phyloP scores from a whole-genome alignment of 805 yeast species.

The Candida dendrica region DNA sequence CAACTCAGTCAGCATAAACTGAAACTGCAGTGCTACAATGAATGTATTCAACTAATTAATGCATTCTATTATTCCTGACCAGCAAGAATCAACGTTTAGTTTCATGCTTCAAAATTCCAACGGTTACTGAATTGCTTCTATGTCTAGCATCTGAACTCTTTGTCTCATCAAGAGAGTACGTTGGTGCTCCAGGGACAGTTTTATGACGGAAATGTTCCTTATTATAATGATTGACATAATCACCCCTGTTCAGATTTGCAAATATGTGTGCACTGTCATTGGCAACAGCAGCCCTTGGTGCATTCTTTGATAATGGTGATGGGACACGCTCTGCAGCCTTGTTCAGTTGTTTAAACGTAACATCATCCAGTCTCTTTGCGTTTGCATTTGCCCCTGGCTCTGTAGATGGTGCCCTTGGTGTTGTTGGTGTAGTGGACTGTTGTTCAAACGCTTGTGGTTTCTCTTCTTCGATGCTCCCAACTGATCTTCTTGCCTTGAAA shows the following conservation, averaged over 20 bases:
- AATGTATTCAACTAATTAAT: no score
- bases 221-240: slow-evolving; percentile 35
- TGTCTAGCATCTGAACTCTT: background rate
- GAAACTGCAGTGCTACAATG: no score
- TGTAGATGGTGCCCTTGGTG: background rate
- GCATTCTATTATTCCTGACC: background rate
- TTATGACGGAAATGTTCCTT: slow-evolving; percentile 27
- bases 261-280: slow-evolving; percentile 21
- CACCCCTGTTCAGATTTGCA: slow-evolving; percentile 4
- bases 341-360: no score
- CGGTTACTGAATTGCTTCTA: slow-evolving; percentile 4
- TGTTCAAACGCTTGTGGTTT: slow-evolving; percentile 29
- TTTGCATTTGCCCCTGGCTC: background rate
- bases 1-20: no score
- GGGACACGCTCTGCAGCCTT: slow-evolving; percentile 15
- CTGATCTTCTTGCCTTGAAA: slow-evolving; percentile 32
- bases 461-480: background rate
- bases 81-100: background rate
- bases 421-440: slow-evolving; percentile 15
- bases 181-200: slow-evolving; percentile 33
- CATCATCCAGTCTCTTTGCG: no score
- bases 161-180: slow-evolving; percentile 29
- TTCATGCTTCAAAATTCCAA: slow-evolving; percentile 1
- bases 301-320: slow-evolving; percentile 28
- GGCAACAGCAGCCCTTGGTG: slow-evolving; percentile 26